Evolutionary conservation across 179 eudicot genomes (phyloP), one percentile per base, ranked within the genome.

Genomic region (Silene coronaria): DNA sequence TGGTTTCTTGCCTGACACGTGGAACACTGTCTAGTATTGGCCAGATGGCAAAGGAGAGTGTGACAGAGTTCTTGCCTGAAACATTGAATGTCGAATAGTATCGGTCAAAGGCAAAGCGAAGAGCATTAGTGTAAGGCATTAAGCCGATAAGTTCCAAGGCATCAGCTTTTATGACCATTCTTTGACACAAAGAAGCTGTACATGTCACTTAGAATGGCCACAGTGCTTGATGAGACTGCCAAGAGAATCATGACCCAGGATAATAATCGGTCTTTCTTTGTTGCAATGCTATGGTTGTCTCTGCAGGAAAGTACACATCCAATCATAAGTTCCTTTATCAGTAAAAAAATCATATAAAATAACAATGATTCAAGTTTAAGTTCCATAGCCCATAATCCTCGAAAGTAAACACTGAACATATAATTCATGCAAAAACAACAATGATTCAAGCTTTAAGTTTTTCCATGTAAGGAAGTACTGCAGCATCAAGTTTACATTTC

Each of bases 201-300:
- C 70, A 90, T 67, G 79, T 91, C 95, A 61, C 94, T 86, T 75
- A 84, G 77, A 64, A 91, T 91, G 63, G 97, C 97, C 58, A 87
- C 91, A 30, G 88, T 80, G 78, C 95, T 90, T 24, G 97, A 91
- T 28, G 87, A 85, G 17, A 90, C 91, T n/a, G 97, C 91, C 75
- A 90, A 75, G 27, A 87, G 55, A 71, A 91, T 86, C 95, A 90
- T 91, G 75, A 87, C 60, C 97, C 88, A 88, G 2, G 95, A 90
- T n/a, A 88, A 67, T 28, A 82, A 66, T 59, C 87, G 84, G 76
- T 91, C 97, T 23, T 85, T 90, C 79, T 80, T 87, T 24, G 89
- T 87, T 75, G 91, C 86, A 42, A 84, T 87, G 74, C 82, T 73
- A 75, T 86, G 89, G 60, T 78, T 81, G 78, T 90, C 87, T 79